phyloP scores from a whole-genome alignment of 805 yeast species.

The Huiozyma naganishii region DNA sequence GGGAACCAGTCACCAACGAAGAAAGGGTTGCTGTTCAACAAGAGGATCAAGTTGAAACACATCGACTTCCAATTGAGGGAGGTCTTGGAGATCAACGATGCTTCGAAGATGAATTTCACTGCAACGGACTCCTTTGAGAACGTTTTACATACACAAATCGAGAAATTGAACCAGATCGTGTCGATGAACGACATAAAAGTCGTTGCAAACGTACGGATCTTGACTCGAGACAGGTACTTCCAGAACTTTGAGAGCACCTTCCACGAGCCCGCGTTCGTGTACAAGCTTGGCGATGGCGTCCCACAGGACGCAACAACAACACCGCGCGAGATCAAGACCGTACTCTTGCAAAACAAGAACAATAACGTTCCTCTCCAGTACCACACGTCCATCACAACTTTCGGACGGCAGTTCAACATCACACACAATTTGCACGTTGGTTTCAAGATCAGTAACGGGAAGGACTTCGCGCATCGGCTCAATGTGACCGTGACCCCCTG shows the following conservation, averaged over 20 bases:
- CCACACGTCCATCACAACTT: conserved; percentile 40
- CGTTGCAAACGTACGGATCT: conserved; percentile 16
- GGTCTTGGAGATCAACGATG: conserved; percentile 40
- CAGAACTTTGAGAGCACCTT: conserved; percentile 25
- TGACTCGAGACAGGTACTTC: conserved; percentile 20
- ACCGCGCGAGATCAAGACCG: conserved; percentile 8
- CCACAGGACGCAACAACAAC: neutral
- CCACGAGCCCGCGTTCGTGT: conserved; percentile 21
- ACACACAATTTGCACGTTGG: conserved; percentile 42
- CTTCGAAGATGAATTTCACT: conserved; percentile 1
- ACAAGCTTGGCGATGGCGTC: conserved; percentile 9
- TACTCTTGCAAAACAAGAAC: conserved; percentile 24
- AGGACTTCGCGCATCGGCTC: conserved; percentile 38
- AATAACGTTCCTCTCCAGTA: conserved; percentile 27
- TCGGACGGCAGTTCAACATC: conserved; percentile 36
- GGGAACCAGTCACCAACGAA: conserved; percentile 5
- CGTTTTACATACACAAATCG: conserved; percentile 22
- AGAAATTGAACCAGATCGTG: conserved; percentile 22
- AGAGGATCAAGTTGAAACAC: conserved; percentile 32
- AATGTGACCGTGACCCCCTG: conserved; percentile 49
- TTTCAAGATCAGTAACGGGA: conserved; percentile 38
- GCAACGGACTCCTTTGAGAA: conserved; percentile 33
- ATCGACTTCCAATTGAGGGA: conserved; percentile 42
- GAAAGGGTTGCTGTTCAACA: conserved; percentile 13
- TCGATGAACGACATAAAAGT: conserved; percentile 22